Percentiles rank a stretch among this genome's conserved stretches.
These are phyloP conservation scores for Chlorokybus atmophyticus DNA, from an alignment of 139 green algal species.

Conservation along the genomic window DNA sequence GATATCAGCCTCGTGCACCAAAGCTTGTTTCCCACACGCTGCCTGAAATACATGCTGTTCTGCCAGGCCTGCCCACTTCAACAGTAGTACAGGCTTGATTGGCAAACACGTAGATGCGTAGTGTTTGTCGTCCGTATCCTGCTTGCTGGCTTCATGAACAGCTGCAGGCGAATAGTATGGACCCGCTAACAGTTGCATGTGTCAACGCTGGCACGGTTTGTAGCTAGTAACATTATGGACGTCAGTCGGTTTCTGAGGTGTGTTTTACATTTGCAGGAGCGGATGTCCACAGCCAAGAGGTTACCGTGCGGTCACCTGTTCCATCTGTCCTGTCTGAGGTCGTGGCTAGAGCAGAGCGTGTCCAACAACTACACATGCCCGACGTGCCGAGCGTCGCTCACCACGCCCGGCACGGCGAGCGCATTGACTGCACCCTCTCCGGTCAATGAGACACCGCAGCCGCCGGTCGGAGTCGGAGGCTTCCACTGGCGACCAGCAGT, in stretches of 20 bases:
- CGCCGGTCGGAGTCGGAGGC: too few species aligned
- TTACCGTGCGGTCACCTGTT: conserved; percentile 26
- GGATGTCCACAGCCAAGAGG: conserved; percentile 9
- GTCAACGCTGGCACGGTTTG: background rate
- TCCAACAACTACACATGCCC: too few species aligned
- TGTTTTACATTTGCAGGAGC: conserved; percentile 8
- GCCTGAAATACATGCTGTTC: background rate
- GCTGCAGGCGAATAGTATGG: background rate
- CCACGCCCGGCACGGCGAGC: too few species aligned
- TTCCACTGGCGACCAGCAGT: too few species aligned
- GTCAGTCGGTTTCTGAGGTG: background rate
- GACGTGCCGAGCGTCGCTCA: too few species aligned
- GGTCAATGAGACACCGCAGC: too few species aligned
- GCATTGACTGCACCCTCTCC: too few species aligned
- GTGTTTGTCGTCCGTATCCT: too few species aligned
- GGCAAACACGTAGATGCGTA: too few species aligned
- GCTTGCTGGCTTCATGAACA: too few species aligned
- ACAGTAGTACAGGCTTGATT: too few species aligned
- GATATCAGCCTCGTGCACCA: background rate
- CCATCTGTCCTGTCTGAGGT: conserved; percentile 24
- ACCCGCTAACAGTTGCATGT: background rate
- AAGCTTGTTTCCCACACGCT: background rate
- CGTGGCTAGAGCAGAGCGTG: too few species aligned
- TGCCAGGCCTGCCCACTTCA: background rate
- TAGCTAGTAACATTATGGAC: background rate